Evolutionary conservation across 345 rosid species (phyloP).

Genomic region (Dimocarpus longan): DNA sequence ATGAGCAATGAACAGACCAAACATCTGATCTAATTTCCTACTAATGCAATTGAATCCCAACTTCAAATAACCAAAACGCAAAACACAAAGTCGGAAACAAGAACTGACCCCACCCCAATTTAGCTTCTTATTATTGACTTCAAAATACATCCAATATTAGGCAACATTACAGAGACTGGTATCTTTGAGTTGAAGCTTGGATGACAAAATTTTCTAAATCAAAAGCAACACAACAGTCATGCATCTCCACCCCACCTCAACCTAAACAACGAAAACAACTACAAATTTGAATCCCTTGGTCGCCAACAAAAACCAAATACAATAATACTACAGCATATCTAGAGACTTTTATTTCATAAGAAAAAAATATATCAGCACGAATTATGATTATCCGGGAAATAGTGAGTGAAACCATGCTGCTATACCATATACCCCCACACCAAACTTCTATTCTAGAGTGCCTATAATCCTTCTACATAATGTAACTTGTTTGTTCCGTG

Average conservation of each 20-base stretch:
- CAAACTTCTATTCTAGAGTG: conserved; percentile 14
- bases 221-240: background rate
- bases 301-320: conserved; percentile 1
- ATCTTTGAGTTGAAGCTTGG: background rate
- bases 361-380: background rate
- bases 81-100: background rate
- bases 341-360: background rate
- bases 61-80: background rate
- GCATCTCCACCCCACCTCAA: conserved; percentile 5
- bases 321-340: background rate
- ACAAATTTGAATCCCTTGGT: background rate
- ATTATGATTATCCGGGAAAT: background rate
- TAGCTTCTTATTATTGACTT: conserved; percentile 16
- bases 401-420: conserved; percentile 3
- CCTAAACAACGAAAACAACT: background rate
- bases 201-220: conserved; percentile 4
- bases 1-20: background rate
- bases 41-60: background rate
- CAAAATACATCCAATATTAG: background rate
- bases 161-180: conserved; percentile 3
- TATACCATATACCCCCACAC: conserved; percentile 25
- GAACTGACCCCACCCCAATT: conserved; percentile 9
- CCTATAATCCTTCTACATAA: conserved; percentile 4
- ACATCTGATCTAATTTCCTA: background rate
- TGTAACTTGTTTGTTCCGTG: background rate